A percentile compares a stretch with the other conserved stretches of the same genome.
These are phyloP conservation scores for Penicillium sp. DNA, from an alignment of 2,329 filamentous ascomycete genomes.

Conservation along the genomic window DNA sequence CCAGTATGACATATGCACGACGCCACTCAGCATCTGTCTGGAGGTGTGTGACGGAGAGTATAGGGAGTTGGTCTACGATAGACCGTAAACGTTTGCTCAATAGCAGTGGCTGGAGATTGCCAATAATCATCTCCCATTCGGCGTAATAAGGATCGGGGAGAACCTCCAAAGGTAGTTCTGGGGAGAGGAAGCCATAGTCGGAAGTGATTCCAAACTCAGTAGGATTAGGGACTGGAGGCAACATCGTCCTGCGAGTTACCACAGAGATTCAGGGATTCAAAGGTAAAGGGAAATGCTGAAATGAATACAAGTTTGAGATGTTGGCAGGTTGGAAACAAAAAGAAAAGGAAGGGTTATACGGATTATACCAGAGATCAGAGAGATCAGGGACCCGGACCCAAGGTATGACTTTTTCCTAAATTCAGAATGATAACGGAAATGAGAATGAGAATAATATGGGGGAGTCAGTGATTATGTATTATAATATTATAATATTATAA, in stretches of 20 bases:
- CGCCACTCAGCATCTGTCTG: conserved; percentile 83
- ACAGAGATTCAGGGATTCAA: neutral
- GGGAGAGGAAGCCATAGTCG: conserved; percentile 75
- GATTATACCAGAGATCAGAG: neutral
- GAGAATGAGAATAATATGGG: neutral
- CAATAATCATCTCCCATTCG: conserved; percentile 80
- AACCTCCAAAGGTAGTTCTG: conserved; percentile 65
- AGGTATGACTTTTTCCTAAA: too few species aligned
- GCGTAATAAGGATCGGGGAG: conserved; percentile 87
- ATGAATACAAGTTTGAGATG: neutral
- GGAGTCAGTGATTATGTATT: too few species aligned
- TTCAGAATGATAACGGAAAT: neutral
- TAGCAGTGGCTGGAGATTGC: conserved; percentile 78
- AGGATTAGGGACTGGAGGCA: conserved; percentile 44
- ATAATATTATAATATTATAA: too few species aligned
- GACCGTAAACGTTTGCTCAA: conserved; percentile 73
- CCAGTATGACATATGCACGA: conserved; percentile 69
- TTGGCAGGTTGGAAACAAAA: too few species aligned
- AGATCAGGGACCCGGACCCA: too few species aligned
- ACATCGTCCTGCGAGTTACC: conserved; percentile 28
- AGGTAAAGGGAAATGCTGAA: neutral
- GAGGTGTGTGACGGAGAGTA: conserved; percentile 74
- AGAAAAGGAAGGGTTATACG: neutral
- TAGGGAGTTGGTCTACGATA: conserved; percentile 69
- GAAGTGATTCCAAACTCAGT: conserved; percentile 62